A percentile compares a stretch with the other conserved stretches of the same genome.
These are phyloP conservation scores for Aureococcus anophagefferens DNA, from an alignment of 108 stramenopile genomes.

Conservation along the genomic window DNA sequence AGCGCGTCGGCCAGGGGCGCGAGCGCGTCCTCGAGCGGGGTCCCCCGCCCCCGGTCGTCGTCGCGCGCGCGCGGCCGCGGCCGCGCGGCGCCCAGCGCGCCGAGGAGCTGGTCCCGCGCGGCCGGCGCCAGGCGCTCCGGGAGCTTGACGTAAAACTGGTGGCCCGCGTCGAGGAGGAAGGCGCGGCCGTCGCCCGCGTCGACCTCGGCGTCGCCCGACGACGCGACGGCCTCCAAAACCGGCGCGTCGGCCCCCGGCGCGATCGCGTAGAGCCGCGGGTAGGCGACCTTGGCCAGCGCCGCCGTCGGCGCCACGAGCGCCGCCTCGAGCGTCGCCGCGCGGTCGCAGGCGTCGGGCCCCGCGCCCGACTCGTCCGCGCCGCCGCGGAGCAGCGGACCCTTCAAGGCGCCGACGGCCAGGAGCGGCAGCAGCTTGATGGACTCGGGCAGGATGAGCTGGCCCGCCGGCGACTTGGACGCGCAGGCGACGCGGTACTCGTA, in stretches of 20 bases:
- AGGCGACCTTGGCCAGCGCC: neutral
- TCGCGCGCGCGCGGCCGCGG: too few species aligned
- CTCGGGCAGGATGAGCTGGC: slow-evolving; percentile 80
- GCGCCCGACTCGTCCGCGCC: neutral
- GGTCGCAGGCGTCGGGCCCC: neutral
- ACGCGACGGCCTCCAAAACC: too few species aligned
- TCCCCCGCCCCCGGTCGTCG: too few species aligned
- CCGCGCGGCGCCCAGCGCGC: neutral
- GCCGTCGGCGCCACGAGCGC: too few species aligned
- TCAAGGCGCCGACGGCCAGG: slow-evolving; percentile 50
- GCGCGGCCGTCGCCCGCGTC: too few species aligned
- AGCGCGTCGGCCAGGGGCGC: neutral
- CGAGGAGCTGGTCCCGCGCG: neutral
- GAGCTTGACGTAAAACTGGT: too few species aligned
- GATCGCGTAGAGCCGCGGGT: neutral
- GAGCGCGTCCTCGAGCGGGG: too few species aligned
- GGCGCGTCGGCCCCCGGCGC: too few species aligned
- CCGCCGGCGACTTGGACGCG: slow-evolving; percentile 44
- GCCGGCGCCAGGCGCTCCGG: too few species aligned
- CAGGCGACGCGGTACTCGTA: slow-evolving; percentile 60
- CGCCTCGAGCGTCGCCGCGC: neutral
- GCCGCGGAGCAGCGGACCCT: slow-evolving; percentile 4
- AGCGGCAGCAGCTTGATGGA: slow-evolving; percentile 72
- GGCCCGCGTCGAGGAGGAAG: neutral
- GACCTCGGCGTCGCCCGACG: too few species aligned